These are phyloP conservation scores for Neonectria neomacrospora DNA, from an alignment of 2,329 filamentous ascomycete species.

Conservation along the genomic window DNA sequence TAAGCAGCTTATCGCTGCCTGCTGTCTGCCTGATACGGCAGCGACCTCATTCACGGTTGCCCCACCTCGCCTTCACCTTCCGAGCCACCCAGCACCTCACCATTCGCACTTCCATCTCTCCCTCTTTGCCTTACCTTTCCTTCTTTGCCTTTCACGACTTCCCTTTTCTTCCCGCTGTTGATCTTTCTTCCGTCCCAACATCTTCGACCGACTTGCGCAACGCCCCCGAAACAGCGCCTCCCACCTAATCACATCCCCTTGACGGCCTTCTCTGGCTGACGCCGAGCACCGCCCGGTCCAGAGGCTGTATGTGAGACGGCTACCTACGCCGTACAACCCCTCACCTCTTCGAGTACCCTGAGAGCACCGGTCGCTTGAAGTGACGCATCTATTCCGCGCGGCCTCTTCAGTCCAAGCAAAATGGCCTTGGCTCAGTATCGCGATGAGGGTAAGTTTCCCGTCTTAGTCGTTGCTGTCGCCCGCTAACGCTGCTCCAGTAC, in stretches of 20 bases:
- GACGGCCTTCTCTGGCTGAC: slow-evolving; percentile 31
- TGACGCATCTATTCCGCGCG: slow-evolving; percentile 1
- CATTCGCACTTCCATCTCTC: slow-evolving; percentile 17
- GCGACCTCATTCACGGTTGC: slow-evolving; percentile 40
- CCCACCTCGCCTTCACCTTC: slow-evolving; percentile 47
- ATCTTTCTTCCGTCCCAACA: neutral
- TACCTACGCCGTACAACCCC: slow-evolving; percentile 28
- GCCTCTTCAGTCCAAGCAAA: slow-evolving; percentile 1
- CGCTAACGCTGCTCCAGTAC: slow-evolving; percentile 42
- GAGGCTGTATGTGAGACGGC: slow-evolving; percentile 33
- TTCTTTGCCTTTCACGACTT: slow-evolving; percentile 9
- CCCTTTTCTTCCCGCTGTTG: neutral
- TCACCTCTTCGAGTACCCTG: slow-evolving; percentile 26
- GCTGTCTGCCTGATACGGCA: slow-evolving; percentile 47
- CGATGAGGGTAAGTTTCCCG: slow-evolving; percentile 38
- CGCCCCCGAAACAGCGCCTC: neutral
- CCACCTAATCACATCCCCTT: slow-evolving; percentile 10
- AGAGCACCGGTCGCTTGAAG: slow-evolving; percentile 5
- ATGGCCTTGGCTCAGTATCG: slow-evolving; percentile 43
- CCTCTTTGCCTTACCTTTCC: slow-evolving; percentile 19
- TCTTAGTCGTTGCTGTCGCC: neutral
- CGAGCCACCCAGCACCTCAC: slow-evolving; percentile 39
- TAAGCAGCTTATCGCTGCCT: slow-evolving; percentile 48
- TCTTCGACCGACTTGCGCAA: slow-evolving; percentile 3
- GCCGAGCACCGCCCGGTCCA: slow-evolving; percentile 27